A percentile compares a stretch with the other conserved stretches of the same genome.
Evolutionary conservation across 2,329 filamentous ascomycete species (phyloP).

Genomic region (Parastagonospora nodorum): DNA sequence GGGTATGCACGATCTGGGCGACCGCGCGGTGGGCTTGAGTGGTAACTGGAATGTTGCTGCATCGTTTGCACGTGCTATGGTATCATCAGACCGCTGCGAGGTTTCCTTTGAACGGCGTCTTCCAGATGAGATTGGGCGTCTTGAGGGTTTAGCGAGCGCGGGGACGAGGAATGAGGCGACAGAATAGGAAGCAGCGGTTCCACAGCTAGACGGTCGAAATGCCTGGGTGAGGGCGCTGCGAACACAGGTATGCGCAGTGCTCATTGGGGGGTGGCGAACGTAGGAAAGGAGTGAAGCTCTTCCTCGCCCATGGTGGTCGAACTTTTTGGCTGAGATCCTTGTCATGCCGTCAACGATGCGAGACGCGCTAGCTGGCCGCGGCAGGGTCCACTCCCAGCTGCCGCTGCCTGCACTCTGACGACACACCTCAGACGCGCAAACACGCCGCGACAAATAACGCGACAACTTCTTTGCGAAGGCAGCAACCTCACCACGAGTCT

Average conservation of each 20-base stretch:
- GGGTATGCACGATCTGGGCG: constrained; percentile 21
- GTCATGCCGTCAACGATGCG: constrained; percentile 7
- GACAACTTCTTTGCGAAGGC: constrained; percentile 1
- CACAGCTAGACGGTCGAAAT: constrained; percentile 35
- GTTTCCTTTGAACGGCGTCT: constrained; percentile 18
- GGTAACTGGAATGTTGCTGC: constrained; percentile 1
- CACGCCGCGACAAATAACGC: constrained; percentile 9
- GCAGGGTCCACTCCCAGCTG: constrained; percentile 6
- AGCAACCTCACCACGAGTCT: not conserved
- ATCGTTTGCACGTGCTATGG: constrained; percentile 1
- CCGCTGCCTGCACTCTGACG: constrained; percentile 15
- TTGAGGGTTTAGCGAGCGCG: constrained; percentile 26
- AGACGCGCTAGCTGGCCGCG: constrained; percentile 10
- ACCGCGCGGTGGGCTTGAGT: constrained; percentile 12
- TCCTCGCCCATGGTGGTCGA: constrained; percentile 16
- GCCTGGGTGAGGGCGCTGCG: constrained; percentile 44
- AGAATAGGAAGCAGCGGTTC: constrained; percentile 24
- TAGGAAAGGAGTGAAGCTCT: constrained; percentile 20
- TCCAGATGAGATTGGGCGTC: constrained; percentile 32
- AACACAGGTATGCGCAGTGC: constrained; percentile 44
- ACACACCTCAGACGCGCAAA: constrained; percentile 14
- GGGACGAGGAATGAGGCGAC: constrained; percentile 44
- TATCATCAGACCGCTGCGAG: not conserved
- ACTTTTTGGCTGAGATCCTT: constrained; percentile 22
- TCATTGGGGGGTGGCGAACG: constrained; percentile 38